These are phyloP conservation scores for Raphidocelis subcapitata DNA, from an alignment of 139 green algal genomes.

Conservation along the genomic window DNA sequence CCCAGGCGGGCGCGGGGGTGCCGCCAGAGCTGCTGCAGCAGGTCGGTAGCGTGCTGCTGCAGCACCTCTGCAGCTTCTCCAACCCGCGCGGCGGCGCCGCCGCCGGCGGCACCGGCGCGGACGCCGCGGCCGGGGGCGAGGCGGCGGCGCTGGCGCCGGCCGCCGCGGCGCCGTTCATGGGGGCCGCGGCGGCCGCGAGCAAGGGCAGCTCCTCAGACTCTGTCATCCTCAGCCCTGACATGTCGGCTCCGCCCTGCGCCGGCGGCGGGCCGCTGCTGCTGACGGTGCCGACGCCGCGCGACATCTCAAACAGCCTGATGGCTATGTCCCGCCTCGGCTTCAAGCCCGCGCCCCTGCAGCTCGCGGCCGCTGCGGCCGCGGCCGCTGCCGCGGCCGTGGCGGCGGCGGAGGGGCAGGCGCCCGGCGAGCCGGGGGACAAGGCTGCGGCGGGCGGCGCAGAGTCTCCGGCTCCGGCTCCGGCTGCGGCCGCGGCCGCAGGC, in stretches of 20 bases:
- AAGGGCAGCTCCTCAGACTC: too few relatives aligned
- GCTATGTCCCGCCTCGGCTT: slow-evolving; percentile 17
- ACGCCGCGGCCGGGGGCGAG: neutral
- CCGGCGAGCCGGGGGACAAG: too few relatives aligned
- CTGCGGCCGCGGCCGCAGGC: too few relatives aligned
- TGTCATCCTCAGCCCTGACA: too few relatives aligned
- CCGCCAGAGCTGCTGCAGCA: slow-evolving; percentile 6
- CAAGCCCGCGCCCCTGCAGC: neutral
- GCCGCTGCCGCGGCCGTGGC: neutral
- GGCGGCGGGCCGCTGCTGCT: neutral
- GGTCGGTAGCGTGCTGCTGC: neutral
- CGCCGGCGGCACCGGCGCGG: too few relatives aligned
- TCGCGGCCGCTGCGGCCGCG: neutral
- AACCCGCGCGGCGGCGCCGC: too few relatives aligned
- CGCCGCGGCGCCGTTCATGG: neutral
- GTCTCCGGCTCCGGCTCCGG: too few relatives aligned
- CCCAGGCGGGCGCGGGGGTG: neutral
- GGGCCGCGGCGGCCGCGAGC: neutral
- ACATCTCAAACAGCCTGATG: slow-evolving; percentile 30
- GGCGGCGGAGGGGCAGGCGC: too few relatives aligned
- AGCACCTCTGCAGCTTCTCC: too few relatives aligned
- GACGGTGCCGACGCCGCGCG: neutral
- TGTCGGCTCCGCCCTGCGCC: too few relatives aligned
- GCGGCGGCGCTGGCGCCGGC: neutral
- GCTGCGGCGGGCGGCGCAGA: too few relatives aligned